Evolutionary conservation across 2,329 filamentous ascomycete species (phyloP).

Genomic region (Blumeria hordei): DNA sequence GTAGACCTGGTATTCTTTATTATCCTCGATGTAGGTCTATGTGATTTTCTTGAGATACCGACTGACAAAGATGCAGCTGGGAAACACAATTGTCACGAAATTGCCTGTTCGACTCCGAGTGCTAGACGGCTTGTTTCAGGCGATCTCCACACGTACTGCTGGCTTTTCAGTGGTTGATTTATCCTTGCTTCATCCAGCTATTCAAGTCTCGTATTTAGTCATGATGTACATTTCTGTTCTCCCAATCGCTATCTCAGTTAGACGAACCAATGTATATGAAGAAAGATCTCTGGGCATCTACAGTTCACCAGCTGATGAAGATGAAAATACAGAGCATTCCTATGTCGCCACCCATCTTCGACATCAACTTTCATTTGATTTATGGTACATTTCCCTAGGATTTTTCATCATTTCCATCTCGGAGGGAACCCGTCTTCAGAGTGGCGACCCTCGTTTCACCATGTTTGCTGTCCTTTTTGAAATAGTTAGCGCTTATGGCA

Average conservation of each 20-base stretch:
- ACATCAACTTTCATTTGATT: conserved; percentile 79
- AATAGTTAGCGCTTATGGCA: conserved; percentile 77
- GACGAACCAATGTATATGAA: conserved; percentile 88
- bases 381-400: conserved; percentile 92
- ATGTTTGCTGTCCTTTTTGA: conserved; percentile 59
- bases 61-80: conserved; percentile 26
- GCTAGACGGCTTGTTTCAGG: conserved; percentile 74
- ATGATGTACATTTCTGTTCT: conserved; percentile 99
- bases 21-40: conserved; percentile 51
- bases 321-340: conserved; percentile 35
- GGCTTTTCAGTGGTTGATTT: conserved; percentile 70
- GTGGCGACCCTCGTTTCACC: conserved; percentile 31
- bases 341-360: conserved; percentile 85
- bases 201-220: conserved; percentile 82
- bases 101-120: conserved; percentile 54
- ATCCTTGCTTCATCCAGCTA: conserved; percentile 57
- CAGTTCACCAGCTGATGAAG: conserved; percentile 22
- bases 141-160: conserved; percentile 68
- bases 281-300: conserved; percentile 67
- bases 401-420: conserved; percentile 82
- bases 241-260: conserved; percentile 85
- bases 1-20: conserved; percentile 81
- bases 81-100: conserved; percentile 40
- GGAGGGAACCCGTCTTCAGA: conserved; percentile 49
- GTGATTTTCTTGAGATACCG: neutral